Conservation (phyloP, 306 rosid genomes). For the Cucumis cinereus region DNA sequence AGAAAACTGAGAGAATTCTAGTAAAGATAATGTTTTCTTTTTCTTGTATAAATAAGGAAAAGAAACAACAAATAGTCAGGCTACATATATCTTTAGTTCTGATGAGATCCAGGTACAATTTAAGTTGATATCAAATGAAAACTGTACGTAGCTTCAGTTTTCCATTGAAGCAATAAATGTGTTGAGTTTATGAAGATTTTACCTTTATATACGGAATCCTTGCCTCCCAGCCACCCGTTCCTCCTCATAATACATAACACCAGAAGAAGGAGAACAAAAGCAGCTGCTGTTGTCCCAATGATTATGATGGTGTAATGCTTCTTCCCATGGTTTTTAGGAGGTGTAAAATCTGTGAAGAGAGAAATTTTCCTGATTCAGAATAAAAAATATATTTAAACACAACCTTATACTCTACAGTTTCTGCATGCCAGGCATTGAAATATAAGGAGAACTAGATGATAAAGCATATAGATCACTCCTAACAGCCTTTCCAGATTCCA, state of each 20-base stretch:
- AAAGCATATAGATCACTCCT: background rate
- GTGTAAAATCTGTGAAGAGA: conserved; percentile 52
- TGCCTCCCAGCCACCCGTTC: conserved; percentile 61
- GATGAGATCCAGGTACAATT: background rate
- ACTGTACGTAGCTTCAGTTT: background rate
- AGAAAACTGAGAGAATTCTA: background rate
- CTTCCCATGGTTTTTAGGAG: conserved; percentile 27
- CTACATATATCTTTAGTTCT: background rate
- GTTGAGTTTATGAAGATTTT: conserved; percentile 9
- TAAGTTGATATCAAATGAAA: background rate
- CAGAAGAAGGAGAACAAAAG: conserved; percentile 27
- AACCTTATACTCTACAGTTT: background rate
- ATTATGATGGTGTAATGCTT: conserved; percentile 14
- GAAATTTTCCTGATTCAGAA: background rate
- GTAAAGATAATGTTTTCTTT: background rate
- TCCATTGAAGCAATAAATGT: background rate
- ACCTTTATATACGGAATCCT: conserved; percentile 53
- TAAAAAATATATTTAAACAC: background rate
- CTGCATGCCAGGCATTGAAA: background rate
- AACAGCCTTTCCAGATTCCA: background rate
- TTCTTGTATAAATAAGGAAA: background rate
- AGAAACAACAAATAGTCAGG: background rate
- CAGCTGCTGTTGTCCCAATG: conserved; percentile 24
- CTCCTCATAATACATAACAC: conserved; percentile 40
- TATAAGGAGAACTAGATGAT: background rate